Percentiles rank a stretch among this genome's conserved stretches.
These are phyloP conservation scores for Exsudoporus frostii DNA, from an alignment of 768 basidiomycete genomes.

Conservation along the genomic window DNA sequence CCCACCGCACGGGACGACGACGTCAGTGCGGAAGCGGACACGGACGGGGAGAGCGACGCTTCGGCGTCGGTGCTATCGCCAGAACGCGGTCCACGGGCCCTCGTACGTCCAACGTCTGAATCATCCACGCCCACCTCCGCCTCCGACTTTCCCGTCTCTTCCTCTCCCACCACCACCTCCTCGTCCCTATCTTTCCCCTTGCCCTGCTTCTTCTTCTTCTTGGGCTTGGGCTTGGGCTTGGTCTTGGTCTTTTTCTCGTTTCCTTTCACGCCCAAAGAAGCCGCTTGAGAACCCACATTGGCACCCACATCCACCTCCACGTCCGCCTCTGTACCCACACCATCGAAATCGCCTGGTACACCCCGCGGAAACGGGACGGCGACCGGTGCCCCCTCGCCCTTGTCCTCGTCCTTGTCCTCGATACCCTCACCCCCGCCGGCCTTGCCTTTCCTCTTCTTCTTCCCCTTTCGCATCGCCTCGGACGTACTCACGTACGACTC, in stretches of 20 bases:
- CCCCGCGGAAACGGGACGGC: background rate
- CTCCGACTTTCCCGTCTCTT: constrained; percentile 17
- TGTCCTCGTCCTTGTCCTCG: background rate
- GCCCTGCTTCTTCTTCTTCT: constrained; percentile 4
- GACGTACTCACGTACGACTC: background rate
- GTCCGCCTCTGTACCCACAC: background rate
- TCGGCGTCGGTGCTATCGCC: constrained; percentile 21
- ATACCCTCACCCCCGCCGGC: background rate
- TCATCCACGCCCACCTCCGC: background rate
- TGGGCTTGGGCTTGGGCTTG: constrained; percentile 43
- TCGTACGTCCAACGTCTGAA: background rate
- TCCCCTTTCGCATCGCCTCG: background rate
- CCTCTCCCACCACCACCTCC: background rate
- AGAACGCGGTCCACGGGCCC: background rate
- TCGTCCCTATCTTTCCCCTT: background rate
- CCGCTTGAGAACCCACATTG: background rate
- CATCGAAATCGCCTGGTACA: constrained; percentile 17
- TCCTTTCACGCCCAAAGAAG: constrained; percentile 7
- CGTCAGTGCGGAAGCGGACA: background rate
- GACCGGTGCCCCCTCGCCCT: background rate
- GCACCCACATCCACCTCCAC: background rate
- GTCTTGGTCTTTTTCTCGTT: constrained; percentile 36
- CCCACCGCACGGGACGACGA: background rate
- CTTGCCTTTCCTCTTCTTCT: background rate
- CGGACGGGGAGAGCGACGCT: background rate